Base-by-base conservation (phyloP, 768 basidiomycete species). In the Pisolithus orientalis region DNA sequence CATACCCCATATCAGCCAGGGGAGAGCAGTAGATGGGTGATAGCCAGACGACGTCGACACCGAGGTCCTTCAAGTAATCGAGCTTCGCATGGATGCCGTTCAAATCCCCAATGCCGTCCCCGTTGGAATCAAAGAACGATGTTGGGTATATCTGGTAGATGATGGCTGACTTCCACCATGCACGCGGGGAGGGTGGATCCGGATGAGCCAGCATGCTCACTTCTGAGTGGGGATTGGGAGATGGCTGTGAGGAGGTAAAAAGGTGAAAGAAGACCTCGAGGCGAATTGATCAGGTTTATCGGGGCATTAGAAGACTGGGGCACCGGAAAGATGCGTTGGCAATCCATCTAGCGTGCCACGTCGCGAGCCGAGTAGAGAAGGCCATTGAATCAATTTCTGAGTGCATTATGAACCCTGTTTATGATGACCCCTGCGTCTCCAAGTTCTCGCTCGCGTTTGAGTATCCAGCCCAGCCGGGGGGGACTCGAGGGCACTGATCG, bases 141-240 rank as follows among this genome's bases (percentile, higher is more conserved):
- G 79, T 69, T 2, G 85, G 85, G 61, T 86, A 86, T 62, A 87
- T 84, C 64, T 85, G 84, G 67, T 85, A 85, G 21, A 85, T 70
- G 29, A 74, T 63, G 3, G 76, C 76, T 16, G 73, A 71, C 58
- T 83, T 83, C 80, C 81, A 84, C 81, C 82, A 84, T 5, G 62
- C 53, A 21, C 62, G 64, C 42, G 65, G 59, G 17, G 48, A 63
- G 11, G 63, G 52, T 25, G 61, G 63, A 16, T 61, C 52, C 47
- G 52, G 39, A 24, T 44, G 25, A 10, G 46, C 11, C 61, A 34
- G 34, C 34, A 61, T 56, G 29, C 29, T 47, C 11, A 39, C 27
- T 31, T 48, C 53, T 31, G 46, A 34, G 50, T 39, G 44, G 47
- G 56, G 29, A 29, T 38, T 29, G 43, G 37, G 54, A 25, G 47